A percentile compares a stretch with the other conserved stretches of the same genome.
Evolutionary conservation across 163 green algal species (phyloP).

Genomic region (Scenedesmus sp.): DNA sequence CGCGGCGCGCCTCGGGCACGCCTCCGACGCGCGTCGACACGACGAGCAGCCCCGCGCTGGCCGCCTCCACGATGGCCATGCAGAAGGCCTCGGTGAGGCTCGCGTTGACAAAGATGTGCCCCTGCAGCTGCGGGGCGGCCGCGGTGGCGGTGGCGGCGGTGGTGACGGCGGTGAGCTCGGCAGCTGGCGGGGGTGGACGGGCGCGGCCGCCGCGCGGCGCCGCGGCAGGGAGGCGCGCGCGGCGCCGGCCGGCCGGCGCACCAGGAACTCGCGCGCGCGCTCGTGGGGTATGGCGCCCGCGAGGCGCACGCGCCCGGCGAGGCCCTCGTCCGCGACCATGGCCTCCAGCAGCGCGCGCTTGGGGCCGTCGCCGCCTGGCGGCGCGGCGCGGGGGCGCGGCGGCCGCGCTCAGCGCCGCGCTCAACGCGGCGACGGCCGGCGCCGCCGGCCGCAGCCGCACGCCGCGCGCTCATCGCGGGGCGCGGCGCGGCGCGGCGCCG

Average conservation of each 20-base stretch:
- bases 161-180: too few relatives aligned
- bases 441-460: too few relatives aligned
- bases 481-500: too few relatives aligned
- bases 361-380: conserved; percentile 82
- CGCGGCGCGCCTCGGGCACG: conserved; percentile 93
- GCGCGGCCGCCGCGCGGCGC: too few relatives aligned
- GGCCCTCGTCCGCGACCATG: conserved; percentile 66
- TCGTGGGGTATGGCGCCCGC: conserved; percentile 84
- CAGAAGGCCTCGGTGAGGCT: conserved; percentile 98
- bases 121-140: conserved; percentile 48
- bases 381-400: background rate
- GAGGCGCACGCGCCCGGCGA: conserved; percentile 78
- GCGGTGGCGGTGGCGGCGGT: background rate
- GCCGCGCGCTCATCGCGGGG: too few relatives aligned
- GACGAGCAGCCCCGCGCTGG: conserved; percentile 87
- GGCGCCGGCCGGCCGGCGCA: conserved; percentile 41
- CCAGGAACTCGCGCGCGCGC: conserved; percentile 77
- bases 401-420: background rate
- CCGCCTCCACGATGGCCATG: conserved; percentile 97
- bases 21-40: conserved; percentile 93
- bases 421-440: too few relatives aligned
- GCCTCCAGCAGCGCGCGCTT: conserved; percentile 79
- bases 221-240: too few relatives aligned
- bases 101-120: conserved; percentile 92
- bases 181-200: too few relatives aligned